Evolutionary conservation across 139 green algal species (phyloP).

Genomic region (Penium margaritaceum): DNA sequence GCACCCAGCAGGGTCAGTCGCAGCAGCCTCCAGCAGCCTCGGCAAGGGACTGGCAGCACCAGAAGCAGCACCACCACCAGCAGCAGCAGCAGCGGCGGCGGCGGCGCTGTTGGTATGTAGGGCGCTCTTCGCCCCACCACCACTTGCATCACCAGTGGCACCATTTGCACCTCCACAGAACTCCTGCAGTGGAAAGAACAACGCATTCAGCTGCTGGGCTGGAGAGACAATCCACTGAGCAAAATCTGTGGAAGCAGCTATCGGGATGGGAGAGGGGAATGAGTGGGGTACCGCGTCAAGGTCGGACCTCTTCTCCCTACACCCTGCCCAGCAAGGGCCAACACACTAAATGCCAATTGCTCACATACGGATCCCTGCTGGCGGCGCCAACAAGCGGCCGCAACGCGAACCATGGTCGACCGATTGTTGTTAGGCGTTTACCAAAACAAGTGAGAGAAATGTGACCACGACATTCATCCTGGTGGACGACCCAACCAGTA

Average conservation of each 20-base stretch:
- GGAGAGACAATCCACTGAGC: no score
- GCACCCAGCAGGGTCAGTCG: slow-evolving; percentile 25
- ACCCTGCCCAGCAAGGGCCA: no score
- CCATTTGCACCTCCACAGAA: background rate
- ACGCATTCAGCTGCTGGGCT: no score
- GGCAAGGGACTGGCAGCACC: background rate
- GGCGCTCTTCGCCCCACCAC: background rate
- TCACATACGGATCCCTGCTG: no score
- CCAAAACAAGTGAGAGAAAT: no score
- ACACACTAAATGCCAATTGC: no score
- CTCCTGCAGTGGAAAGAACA: background rate
- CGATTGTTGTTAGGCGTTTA: no score
- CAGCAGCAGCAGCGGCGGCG: background rate
- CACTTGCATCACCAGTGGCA: background rate
- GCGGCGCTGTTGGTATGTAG: background rate
- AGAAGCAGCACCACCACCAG: slow-evolving; percentile 3
- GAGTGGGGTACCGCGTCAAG: background rate
- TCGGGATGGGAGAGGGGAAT: background rate
- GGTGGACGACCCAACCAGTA: no score
- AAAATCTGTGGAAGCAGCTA: background rate
- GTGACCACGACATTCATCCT: no score
- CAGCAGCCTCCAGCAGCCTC: slow-evolving; percentile 21
- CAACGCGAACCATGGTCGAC: no score
- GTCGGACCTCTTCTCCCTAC: no score
- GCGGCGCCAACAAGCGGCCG: no score